Base-by-base conservation (phyloP, 108 stramenopile species). In the Asterionellopsis glacialis region DNA sequence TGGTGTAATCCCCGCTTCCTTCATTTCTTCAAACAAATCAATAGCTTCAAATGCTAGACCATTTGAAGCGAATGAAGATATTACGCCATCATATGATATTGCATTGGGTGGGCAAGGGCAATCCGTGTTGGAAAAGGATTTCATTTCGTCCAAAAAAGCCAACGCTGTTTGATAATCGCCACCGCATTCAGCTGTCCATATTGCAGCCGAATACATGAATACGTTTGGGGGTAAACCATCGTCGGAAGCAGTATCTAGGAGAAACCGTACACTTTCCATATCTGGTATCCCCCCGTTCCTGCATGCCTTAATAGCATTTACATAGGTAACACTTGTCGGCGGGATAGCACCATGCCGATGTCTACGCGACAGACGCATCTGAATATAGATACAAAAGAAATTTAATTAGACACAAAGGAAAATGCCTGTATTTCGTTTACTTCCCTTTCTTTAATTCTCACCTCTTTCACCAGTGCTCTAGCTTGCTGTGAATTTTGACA, bases 181-280 rank as follows among this genome's bases (percentile, higher is more conserved):
- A 25, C 59, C 57, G 23, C 56, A 57, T 61, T 78, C 84, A n/a
- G 88, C 88, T 21, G 70, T 71, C 88, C 84, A 85, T 9, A 89
- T 89, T 14, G 82, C 69, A 2, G 88, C 70, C n/a, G 82, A 79
- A 61, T 83, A 89, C 59, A 89, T 81, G 50, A 67, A 85, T 1
- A 77, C 69, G 16, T 83, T 82, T 0, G 82, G 80, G 27, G 61
- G 41, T 10, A 82, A 53, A 24, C 63, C 61, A 55, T 85, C 82
- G 28, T 75, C 51, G 9, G 41, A 42, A 23, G 83, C 82, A 41
- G 67, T 52, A n/a, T 68, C 65, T 10, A 89, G 40, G 13, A 84
- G 67, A 25, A 42, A 41, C 27, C 62, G 40, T 0, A 71, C 84
- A 9, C 57, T 68, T 5, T 75, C 60, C 11, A 77, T 62, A 47